Evolutionary conservation across 352 stramenopile species (phyloP).

Genomic region (Elongisporangium senticosum): DNA sequence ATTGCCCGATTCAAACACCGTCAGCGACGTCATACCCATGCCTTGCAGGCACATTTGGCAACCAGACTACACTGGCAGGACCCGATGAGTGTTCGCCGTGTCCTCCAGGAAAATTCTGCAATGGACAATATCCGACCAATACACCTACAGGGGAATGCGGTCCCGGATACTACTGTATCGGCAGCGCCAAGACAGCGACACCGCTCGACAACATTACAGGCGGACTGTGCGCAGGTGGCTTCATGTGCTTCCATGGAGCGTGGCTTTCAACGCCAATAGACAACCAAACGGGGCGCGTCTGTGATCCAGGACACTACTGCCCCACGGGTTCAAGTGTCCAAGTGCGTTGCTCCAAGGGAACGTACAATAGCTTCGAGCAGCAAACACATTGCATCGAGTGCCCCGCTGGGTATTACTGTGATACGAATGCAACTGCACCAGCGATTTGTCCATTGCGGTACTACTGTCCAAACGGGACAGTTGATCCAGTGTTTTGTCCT

Average conservation of each 20-base stretch:
- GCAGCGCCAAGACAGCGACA: constrained; percentile 25
- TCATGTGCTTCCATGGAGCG: constrained; percentile 62
- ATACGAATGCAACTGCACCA: constrained; percentile 50
- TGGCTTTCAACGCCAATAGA: constrained; percentile 45
- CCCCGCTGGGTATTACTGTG: constrained; percentile 60
- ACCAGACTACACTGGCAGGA: constrained; percentile 25
- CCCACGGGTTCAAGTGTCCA: constrained; percentile 42
- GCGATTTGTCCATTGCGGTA: constrained; percentile 51
- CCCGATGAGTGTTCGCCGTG: constrained; percentile 44
- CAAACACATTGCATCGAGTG: constrained; percentile 40
- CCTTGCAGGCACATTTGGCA: constrained; percentile 55
- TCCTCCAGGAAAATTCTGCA: constrained; percentile 80
- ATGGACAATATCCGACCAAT: constrained; percentile 41
- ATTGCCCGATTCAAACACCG: constrained; percentile 58
- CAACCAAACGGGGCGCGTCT: constrained; percentile 42
- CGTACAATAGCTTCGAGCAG: constrained; percentile 54
- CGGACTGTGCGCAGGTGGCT: constrained; percentile 42
- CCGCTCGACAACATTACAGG: constrained; percentile 42
- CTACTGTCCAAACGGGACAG: constrained; percentile 57
- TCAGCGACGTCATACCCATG: constrained; percentile 46
- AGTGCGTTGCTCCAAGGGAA: constrained; percentile 56
- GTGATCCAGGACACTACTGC: constrained; percentile 66
- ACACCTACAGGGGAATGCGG: constrained; percentile 50
- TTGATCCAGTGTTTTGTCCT: constrained; percentile 56
- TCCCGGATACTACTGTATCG: constrained; percentile 64